Evolutionary conservation across 148 eudicot species (phyloP), one percentile per base, ranked within the genome.

Genomic region (Chenopodium quinoa): DNA sequence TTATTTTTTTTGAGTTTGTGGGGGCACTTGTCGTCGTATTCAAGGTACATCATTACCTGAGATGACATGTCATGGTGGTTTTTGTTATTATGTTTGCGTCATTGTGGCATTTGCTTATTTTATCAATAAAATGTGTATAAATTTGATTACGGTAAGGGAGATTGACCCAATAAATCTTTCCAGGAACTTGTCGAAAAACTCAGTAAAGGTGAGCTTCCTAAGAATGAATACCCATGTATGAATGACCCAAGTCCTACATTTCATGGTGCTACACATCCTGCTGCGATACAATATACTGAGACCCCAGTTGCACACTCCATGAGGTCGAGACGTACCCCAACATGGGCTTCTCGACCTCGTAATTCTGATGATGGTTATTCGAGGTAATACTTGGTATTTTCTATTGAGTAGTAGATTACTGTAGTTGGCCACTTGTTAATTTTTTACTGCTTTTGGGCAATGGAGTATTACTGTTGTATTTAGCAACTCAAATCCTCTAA

Each of bases 321-420:
- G 92, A 92, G 97, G 91, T 91, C 94, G 20, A 90, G 94, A 82
- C 89, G 94, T 31, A 86, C 93, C 22, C 93, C 97, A 73, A 93
- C 99, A 40, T 95, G 99, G 99, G 99, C 99, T 74, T 74, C 77
- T 79, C 91, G 97, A 32, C 92, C 97, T 88, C 90, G 95, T 81
- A 84, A 73, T 76, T 95, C 99, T 82, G 99, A 95, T 84, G 99
- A 95, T 88, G 99, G 99, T 56, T 93, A 95, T 85, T 91, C 97
- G 32, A 95, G 99, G 99, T 95, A 88, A 63, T 32, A 32, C 29
- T 23, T 54, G 27, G 19, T 31, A 25, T 19, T 63, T 62, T 78
- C 75, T 23, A 56, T 56, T 56, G 65, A 62, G 1, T 62, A 22
- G 25, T 62, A 62, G 20, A 22, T 62, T 4, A 20, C 13, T 62